Base-by-base conservation (phyloP, 148 eudicot genomes). In the Persicaria tinctoria region DNA sequence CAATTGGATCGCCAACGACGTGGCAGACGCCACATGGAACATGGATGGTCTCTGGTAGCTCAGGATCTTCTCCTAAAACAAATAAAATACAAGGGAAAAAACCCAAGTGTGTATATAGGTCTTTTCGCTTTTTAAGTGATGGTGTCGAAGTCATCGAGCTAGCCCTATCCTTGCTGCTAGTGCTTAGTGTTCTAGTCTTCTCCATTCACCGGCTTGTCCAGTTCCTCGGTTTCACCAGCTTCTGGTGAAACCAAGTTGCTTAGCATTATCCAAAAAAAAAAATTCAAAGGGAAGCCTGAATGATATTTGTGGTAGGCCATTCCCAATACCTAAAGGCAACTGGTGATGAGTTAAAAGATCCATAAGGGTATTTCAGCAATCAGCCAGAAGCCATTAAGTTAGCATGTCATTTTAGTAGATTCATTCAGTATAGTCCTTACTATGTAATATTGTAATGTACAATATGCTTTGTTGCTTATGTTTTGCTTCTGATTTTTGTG, bases 1-100 rank as follows among this genome's bases (percentile, higher is more conserved):
- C 59, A 51, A 32, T 13, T 73, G 75, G 75, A 17, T 49, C 16
- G 20, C 46, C 45, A 51, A 53, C 14, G 63, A 73, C 45, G 10
- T 73, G 41, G 59, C 46, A 51, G 63, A 53, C 53, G 75, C 53
- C 75, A 38, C 55, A 32, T 73, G 75, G 75, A 73, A 53, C 75
- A 6, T 73, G 63, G 75, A 16, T 54, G 62, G 9, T 11, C 75
- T 73, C 16, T 73, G 75, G 75, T 51, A 73, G 75, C 32, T 53
- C 54, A 49, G 49, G 49, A 70, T 51, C 54, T 51, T 51, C 18
- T n/a, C 59, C 18, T 5, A 12, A 54, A 56, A 17, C 41, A 32
- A 32, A 32, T 32, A 32, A 56, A 5, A 4, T 13, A 55, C 6
- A 4, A 8, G 17, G 60, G 5, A n/a, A n/a, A 4, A 13, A 54